Evolutionary conservation across 106 monocot species (phyloP).

Genomic region (Ottelia alismoides): DNA sequence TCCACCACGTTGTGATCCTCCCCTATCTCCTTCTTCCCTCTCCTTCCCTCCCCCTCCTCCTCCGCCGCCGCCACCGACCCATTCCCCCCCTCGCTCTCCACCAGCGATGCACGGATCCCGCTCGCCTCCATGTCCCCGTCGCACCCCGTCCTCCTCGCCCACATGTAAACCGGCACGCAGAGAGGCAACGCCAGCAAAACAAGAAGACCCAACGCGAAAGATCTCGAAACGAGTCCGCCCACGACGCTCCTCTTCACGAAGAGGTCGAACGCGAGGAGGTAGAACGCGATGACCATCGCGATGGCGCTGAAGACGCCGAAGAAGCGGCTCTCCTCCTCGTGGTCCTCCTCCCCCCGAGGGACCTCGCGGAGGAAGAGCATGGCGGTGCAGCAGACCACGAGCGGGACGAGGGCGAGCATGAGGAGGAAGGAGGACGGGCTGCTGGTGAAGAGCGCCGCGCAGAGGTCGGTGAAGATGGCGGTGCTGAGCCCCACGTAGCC

Average conservation of each 20-base stretch:
- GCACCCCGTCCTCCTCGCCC: too few relatives aligned
- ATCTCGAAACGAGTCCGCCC: conserved; percentile 15
- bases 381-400: too few relatives aligned
- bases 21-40: conserved; percentile 30
- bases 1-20: conserved; percentile 79
- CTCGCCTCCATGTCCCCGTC: conserved; percentile 2
- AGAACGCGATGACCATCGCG: conserved; percentile 66
- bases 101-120: conserved; percentile 4
- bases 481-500: too few relatives aligned
- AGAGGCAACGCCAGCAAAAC: conserved; percentile 51
- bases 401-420: too few relatives aligned
- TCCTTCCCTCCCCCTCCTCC: not conserved
- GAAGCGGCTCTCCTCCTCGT: conserved; percentile 12
- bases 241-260: conserved; percentile 20
- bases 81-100: not conserved
- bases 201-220: conserved; percentile 42
- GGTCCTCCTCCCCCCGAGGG: conserved; percentile 34
- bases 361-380: conserved; percentile 62
- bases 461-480: too few relatives aligned
- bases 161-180: conserved; percentile 35
- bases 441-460: too few relatives aligned
- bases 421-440: too few relatives aligned
- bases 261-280: conserved; percentile 59
- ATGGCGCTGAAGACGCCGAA: conserved; percentile 52
- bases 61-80: conserved; percentile 1